These are phyloP conservation scores for Dimocarpus longan DNA, from an alignment of 345 rosid species.

Conservation along the genomic window DNA sequence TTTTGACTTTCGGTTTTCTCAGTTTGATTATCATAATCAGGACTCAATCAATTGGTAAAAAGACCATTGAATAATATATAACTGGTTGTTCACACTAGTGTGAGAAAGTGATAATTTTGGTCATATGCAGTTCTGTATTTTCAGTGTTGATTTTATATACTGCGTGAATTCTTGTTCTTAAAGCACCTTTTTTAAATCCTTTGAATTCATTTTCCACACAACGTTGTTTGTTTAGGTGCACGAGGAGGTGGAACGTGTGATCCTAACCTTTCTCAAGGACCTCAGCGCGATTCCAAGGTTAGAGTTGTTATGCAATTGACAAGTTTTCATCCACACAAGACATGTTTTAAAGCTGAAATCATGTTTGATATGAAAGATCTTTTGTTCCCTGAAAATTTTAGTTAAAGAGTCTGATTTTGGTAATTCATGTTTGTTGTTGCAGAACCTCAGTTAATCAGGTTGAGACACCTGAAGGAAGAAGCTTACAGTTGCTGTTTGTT, in stretches of 20 bases:
- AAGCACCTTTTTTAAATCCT: too few species aligned
- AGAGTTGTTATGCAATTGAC: slow-evolving; percentile 9
- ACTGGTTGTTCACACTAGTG: too few species aligned
- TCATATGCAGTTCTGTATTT: neutral
- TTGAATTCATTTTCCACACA: neutral
- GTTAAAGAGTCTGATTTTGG: neutral
- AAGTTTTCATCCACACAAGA: neutral
- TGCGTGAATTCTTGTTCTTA: neutral
- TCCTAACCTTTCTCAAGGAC: slow-evolving; percentile 16
- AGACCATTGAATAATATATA: neutral
- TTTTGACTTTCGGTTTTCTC: neutral
- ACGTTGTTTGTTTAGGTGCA: slow-evolving; percentile 37
- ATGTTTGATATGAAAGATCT: neutral
- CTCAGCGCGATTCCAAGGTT: slow-evolving; percentile 31
- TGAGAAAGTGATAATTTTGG: neutral
- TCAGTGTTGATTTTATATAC: neutral
- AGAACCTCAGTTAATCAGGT: slow-evolving; percentile 35
- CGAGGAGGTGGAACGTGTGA: slow-evolving; percentile 43
- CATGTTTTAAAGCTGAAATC: neutral
- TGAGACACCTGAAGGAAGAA: slow-evolving; percentile 34
- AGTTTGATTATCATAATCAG: neutral
- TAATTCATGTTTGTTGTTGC: neutral
- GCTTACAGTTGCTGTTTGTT: slow-evolving; percentile 47
- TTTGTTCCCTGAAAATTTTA: neutral
- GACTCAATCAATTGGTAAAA: neutral